A percentile compares a stretch with the other conserved stretches of the same genome.
These are phyloP conservation scores for Eragrostis nindensis DNA, from an alignment of 176 grass and related monocot species.

Conservation along the genomic window DNA sequence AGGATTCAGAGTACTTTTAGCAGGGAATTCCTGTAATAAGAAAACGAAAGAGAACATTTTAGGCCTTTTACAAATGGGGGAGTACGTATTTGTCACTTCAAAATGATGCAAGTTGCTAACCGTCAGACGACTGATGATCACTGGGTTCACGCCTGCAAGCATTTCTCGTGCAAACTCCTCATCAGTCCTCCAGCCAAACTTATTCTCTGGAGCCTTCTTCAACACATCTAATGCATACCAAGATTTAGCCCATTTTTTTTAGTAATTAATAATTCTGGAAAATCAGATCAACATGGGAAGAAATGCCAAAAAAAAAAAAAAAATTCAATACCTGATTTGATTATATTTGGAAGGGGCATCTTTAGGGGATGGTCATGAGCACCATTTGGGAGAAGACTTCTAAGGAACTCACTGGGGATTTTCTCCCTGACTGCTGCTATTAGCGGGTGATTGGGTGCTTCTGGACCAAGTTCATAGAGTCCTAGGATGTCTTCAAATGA, in stretches of 20 bases:
- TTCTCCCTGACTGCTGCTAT: constrained; percentile 51
- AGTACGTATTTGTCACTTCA: not conserved
- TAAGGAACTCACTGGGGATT: constrained; percentile 64
- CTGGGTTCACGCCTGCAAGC: constrained; percentile 91
- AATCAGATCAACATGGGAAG: not conserved
- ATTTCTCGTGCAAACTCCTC: constrained; percentile 92
- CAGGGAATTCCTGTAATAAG: constrained; percentile 73
- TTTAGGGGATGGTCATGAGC: constrained; percentile 59
- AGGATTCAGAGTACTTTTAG: constrained; percentile 73
- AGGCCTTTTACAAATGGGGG: not conserved
- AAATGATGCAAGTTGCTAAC: constrained; percentile 37
- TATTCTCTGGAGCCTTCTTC: constrained; percentile 46
- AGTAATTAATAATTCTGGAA: too few species aligned
- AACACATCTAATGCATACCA: constrained; percentile 9
- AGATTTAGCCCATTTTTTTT: too few species aligned
- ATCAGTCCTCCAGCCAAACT: constrained; percentile 82
- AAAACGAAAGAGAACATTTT: constrained; percentile 8
- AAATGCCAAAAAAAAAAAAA: too few species aligned
- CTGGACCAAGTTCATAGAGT: constrained; percentile 62
- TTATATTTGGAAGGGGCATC: constrained; percentile 73
- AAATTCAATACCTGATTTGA: constrained; percentile 56
- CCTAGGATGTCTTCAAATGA: constrained; percentile 75
- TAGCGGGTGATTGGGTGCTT: constrained; percentile 39
- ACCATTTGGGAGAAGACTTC: constrained; percentile 58
- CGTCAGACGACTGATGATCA: constrained; percentile 70